Evolutionary conservation across 2,329 filamentous ascomycete species (phyloP), one percentile per base, ranked within the genome.

Genomic region (Chaetomium sp.): DNA sequence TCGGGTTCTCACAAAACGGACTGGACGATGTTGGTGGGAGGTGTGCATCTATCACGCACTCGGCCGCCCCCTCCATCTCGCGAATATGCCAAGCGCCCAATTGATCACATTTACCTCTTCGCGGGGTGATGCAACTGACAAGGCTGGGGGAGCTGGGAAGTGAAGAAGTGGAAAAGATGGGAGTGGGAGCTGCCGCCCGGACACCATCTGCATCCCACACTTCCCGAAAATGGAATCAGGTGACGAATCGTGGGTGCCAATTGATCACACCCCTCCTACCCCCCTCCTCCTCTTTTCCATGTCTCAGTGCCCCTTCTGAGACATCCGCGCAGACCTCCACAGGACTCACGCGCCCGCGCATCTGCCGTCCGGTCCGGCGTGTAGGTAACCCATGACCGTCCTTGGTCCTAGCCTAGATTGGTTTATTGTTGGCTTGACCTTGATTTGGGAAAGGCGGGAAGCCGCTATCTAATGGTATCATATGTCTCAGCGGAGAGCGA

Each of bases 161-260:
- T 27, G 19, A 27, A 27, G 19, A 27, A 27, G 19, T 2, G 19
- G 19, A 27, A 27, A 27, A 27, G 19, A 27, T 27, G 19, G 19
- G 19, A 27, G 19, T 27, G 19, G 19, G 32, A 11, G 45, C 34
- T 14, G 11, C 35, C 37, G 45, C 45, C 45, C 19, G 19, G 45
- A n/a, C 41, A 42, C 11, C 41, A 43, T 19, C 6, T 19, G 6
- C n/a, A 33, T 36, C 45, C n/a, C 34, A 47, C 45, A 5, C 44
- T 19, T 14, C 38, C 38, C 48, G 9, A 19, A 38, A 44, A 46
- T 52, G 50, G 46, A 42, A 34, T 46, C 50, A 52, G 50, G 50
- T 52, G 50, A 52, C 50, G 50, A 52, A 52, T 52, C 50, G 50
- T 46, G 19, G 37, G 50, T 52, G 50, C 46, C 50, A 52, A 52